Evolutionary conservation across 2,329 filamentous ascomycete species (phyloP).

Genomic region (Claviceps africana): DNA sequence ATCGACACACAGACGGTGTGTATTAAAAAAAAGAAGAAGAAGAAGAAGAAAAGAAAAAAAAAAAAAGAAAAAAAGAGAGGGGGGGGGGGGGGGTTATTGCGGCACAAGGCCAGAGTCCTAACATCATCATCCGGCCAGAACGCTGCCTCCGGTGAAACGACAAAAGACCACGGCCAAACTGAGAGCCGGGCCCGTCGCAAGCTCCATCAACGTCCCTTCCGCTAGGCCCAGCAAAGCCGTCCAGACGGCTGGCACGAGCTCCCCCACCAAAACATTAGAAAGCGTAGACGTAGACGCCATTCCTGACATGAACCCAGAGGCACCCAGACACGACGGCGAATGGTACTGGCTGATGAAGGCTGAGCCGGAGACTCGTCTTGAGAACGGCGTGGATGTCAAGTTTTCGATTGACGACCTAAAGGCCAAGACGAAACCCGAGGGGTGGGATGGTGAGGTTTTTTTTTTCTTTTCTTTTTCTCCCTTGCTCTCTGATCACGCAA

Average conservation of each 20-base stretch:
- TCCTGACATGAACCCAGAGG: constrained; percentile 24
- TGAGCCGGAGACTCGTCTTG: constrained; percentile 73
- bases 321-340: constrained; percentile 24
- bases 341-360: constrained; percentile 75
- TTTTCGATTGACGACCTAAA: constrained; percentile 90
- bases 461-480: not conserved
- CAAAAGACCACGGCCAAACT: not conserved
- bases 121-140: not conserved
- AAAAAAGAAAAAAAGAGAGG: not conserved
- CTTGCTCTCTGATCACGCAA: not conserved
- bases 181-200: not conserved
- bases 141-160: not conserved
- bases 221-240: not conserved
- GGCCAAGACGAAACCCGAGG: constrained; percentile 59
- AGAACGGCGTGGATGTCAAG: constrained; percentile 76
- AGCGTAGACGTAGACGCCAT: constrained; percentile 17
- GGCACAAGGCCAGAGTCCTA: not conserved
- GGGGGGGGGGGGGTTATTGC: no score
- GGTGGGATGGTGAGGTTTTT: constrained; percentile 65
- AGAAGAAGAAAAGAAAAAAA: not conserved
- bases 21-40: not conserved
- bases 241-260: not conserved
- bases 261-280: not conserved
- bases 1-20: not conserved
- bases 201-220: not conserved